Percentiles rank a stretch among this genome's conserved stretches.
Conservation (phyloP, 495 filamentous ascomycete genomes). For the Neurospora pannonica region DNA sequence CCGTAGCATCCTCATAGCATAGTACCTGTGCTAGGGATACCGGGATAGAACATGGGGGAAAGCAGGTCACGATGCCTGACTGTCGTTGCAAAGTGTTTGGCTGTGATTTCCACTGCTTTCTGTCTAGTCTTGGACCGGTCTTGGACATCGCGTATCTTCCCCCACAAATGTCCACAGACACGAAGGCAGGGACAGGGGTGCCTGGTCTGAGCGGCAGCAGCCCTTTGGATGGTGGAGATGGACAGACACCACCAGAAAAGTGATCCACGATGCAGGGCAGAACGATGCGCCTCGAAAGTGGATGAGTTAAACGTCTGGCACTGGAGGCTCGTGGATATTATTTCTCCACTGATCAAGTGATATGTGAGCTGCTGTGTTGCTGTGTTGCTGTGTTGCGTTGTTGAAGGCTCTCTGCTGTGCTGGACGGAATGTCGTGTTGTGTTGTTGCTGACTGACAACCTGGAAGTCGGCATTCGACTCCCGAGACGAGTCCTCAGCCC, state of each 20-base stretch:
- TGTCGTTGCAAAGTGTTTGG: neutral
- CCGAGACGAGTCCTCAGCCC: too few species aligned
- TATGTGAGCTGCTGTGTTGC: neutral
- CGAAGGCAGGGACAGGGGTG: neutral
- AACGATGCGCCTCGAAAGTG: neutral
- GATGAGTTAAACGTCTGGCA: neutral
- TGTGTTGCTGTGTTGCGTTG: neutral
- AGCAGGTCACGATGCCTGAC: neutral
- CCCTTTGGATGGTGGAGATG: neutral
- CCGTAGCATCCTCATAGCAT: neutral
- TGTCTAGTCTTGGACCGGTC: too few species aligned
- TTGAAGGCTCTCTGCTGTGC: neutral
- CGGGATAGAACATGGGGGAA: neutral
- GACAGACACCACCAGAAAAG: neutral
- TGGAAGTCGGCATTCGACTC: too few species aligned
- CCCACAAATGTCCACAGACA: too few species aligned
- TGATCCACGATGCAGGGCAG: neutral
- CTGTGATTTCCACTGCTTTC: too few species aligned
- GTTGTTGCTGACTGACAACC: neutral
- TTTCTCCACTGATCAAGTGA: neutral
- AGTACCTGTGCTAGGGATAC: neutral
- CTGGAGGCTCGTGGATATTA: neutral
- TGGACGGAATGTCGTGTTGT: neutral
- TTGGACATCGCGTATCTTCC: neutral
- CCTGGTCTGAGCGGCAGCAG: neutral